Evolutionary conservation across 1,284 basidiomycete species (phyloP).

Genomic region (Trichosporon inkin): DNA sequence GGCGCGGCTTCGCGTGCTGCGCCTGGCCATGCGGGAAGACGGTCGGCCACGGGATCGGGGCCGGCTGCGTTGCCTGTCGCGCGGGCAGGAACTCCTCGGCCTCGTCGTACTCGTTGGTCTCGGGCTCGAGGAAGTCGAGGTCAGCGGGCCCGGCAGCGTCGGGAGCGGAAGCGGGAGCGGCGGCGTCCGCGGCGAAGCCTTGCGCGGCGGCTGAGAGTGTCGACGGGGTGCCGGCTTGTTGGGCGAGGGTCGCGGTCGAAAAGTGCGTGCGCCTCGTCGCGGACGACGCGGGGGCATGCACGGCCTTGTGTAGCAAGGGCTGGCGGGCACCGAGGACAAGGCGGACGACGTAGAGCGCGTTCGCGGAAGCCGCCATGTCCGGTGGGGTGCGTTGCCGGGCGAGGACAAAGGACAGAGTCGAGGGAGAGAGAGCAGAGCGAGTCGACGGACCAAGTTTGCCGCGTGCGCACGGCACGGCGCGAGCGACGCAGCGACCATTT

Average conservation of each 20-base stretch:
- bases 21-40: conserved; percentile 26
- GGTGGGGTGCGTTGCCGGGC: background rate
- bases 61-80: background rate
- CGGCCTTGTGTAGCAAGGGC: background rate
- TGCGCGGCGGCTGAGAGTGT: background rate
- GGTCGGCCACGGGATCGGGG: conserved; percentile 42
- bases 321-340: conserved; percentile 15
- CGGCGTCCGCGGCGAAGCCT: background rate
- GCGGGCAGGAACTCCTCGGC: conserved; percentile 29
- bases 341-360: conserved; percentile 25
- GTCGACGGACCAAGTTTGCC: background rate
- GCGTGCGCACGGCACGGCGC: background rate
- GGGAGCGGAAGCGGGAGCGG: background rate
- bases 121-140: conserved; percentile 33
- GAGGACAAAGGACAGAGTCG: background rate
- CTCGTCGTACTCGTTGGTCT: conserved; percentile 30
- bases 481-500: background rate
- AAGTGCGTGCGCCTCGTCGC: background rate
- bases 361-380: conserved; percentile 17
- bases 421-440: background rate
- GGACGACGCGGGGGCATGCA: background rate
- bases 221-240: background rate
- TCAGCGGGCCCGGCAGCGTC: background rate
- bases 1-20: conserved; percentile 7
- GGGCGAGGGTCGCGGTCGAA: conserved; percentile 9